Base-by-base conservation (phyloP, 129 eudicot species). In the Flaveria ramosissima region DNA sequence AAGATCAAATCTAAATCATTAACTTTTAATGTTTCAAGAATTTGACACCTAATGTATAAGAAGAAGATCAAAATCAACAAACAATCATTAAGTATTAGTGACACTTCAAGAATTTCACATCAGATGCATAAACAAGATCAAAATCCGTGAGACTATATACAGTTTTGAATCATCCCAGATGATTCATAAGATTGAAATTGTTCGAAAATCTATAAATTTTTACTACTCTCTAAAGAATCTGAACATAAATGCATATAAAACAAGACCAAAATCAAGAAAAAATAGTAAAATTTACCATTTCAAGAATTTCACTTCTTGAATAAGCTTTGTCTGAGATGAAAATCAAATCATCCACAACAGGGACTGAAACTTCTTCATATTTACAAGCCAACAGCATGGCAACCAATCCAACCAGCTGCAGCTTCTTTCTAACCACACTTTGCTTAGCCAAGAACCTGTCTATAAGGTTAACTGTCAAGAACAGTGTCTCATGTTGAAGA, bases 351-450 rank as follows among this genome's bases (percentile, higher is more conserved):
- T 89, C 96, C 1, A 95, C 92, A 46, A 87, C 84, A 0, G 99
- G 99, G 26, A 89, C 97, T 0, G 89, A 91, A 65, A 95, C 89
- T 62, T 95, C 99, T 70, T 95, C 99, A 51, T 91, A 95, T 71
- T 95, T 95, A 89, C 99, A 89, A 5, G 99, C 97, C 27, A 95
- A 75, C 24, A 95, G 92, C 96, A 91, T 74, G 6, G 99, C 96
- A 19, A 85, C 89, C 68, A 95, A 59, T 41, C 99, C 99, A 78
- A 95, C 96, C 59, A 95, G 82, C 82, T 95, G 99, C 64, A 95
- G 82, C 83, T 95, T 95, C 86, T 88, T 91, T 77, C 99, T 86
- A 39, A 68, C 89, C 17, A 91, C 86, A 46, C 55, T 71, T 78
- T 90, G 88, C 69, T 74, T 90, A 9, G 85, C 98, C 64, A 86